phyloP scores from a whole-genome alignment of 305 asterid species.

The Fraxinus nigra region DNA sequence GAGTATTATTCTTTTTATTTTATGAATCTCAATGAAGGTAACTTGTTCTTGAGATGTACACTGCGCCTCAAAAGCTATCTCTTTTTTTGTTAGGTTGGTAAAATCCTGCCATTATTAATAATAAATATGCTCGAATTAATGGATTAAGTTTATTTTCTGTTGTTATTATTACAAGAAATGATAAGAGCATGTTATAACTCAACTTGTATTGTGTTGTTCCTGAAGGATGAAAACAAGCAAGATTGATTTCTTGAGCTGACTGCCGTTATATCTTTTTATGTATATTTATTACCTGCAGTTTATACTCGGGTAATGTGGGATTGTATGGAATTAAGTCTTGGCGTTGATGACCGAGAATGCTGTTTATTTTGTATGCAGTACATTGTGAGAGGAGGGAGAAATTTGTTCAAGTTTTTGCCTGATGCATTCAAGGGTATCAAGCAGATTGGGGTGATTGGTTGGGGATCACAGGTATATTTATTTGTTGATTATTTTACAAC shows the following conservation, averaged over 20 bases:
- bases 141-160: not conserved
- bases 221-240: not conserved
- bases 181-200: not conserved
- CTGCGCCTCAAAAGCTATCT: not conserved
- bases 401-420: conserved; percentile 71
- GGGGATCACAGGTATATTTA: conserved; percentile 88
- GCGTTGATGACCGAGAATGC: not conserved
- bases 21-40: not conserved
- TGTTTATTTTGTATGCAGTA: conserved; percentile 39
- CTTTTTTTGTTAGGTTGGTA: not conserved
- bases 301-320: conserved; percentile 2
- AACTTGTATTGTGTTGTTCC: not conserved
- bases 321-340: not conserved
- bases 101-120: not conserved
- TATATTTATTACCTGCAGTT: not conserved
- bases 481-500: not conserved
- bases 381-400: conserved; percentile 93
- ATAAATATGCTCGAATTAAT: not conserved
- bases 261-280: not conserved
- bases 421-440: conserved; percentile 90
- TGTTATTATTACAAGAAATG: not conserved
- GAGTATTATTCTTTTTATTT: not conserved
- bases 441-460: conserved; percentile 96
- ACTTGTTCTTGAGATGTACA: not conserved
- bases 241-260: not conserved